phyloP scores from a whole-genome alignment of 371 early-diverging fungal genomes.

The Mucor indicus region DNA sequence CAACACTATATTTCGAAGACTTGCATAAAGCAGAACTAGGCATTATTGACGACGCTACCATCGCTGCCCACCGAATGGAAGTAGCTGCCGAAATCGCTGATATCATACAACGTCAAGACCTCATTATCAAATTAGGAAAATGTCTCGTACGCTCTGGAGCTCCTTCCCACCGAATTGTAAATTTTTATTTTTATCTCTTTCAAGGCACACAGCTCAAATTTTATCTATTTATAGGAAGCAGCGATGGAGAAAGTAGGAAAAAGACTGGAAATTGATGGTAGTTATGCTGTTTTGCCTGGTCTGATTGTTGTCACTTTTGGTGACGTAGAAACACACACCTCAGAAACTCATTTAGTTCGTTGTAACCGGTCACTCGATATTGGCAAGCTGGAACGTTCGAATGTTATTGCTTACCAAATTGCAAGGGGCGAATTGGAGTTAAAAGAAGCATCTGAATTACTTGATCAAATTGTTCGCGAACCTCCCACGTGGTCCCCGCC shows the following conservation, averaged over 20 bases:
- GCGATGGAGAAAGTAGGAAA: slow-evolving; percentile 57
- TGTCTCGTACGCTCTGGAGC: slow-evolving; percentile 71
- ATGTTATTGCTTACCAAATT: slow-evolving; percentile 50
- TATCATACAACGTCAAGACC: slow-evolving; percentile 65
- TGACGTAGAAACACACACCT: slow-evolving; percentile 69
- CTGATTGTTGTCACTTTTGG: slow-evolving; percentile 68
- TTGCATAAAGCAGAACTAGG: slow-evolving; percentile 29
- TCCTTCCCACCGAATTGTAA: slow-evolving; percentile 71
- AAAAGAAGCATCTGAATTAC: slow-evolving; percentile 52
- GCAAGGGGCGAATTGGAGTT: slow-evolving; percentile 43
- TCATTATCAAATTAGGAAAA: slow-evolving; percentile 65
- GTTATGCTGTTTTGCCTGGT: slow-evolving; percentile 61
- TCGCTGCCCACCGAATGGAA: slow-evolving; percentile 22
- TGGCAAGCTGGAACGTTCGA: slow-evolving; percentile 56
- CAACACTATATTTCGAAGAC: slow-evolving; percentile 23
- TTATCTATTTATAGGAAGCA: slow-evolving; percentile 41
- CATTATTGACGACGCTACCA: slow-evolving; percentile 8
- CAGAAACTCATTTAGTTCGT: slow-evolving; percentile 69
- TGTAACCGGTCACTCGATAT: slow-evolving; percentile 58
- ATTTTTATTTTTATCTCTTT: slow-evolving; percentile 10
- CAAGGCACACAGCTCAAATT: too few relatives aligned
- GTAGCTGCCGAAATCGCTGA: slow-evolving; percentile 42
- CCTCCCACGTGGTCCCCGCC: slow-evolving; percentile 50
- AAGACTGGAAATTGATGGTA: slow-evolving; percentile 56
- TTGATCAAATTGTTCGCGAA: slow-evolving; percentile 55